phyloP scores from a whole-genome alignment of 306 rosid genomes.

The Sesbania bispinosa region DNA sequence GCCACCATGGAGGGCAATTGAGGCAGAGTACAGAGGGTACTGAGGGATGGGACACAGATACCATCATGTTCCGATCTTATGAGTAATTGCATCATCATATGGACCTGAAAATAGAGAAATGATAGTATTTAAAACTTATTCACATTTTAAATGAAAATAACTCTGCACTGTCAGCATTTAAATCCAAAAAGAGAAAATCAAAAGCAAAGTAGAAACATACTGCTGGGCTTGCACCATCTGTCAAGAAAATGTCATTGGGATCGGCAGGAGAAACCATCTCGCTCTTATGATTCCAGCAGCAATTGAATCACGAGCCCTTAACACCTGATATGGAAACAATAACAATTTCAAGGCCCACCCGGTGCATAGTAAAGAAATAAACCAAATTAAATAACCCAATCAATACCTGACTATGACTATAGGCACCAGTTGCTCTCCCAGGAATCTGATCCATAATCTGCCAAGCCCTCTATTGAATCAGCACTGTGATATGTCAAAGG shows the following conservation, averaged over 20 bases:
- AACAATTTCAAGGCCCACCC: conserved; percentile 6
- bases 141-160: not conserved
- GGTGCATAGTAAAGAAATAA: not conserved
- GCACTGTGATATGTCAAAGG: conserved; percentile 45
- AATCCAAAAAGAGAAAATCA: not conserved
- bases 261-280: conserved; percentile 79
- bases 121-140: not conserved
- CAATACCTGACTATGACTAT: conserved; percentile 90
- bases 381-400: not conserved
- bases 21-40: conserved; percentile 91
- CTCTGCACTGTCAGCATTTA: not conserved
- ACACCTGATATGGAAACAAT: conserved; percentile 47
- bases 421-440: conserved; percentile 92
- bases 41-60: conserved; percentile 94
- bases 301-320: conserved; percentile 80
- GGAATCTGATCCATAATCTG: conserved; percentile 79
- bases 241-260: conserved; percentile 76
- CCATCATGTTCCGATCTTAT: conserved; percentile 72
- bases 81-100: conserved; percentile 87
- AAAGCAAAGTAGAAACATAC: conserved; percentile 33
- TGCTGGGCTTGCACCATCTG: conserved; percentile 97
- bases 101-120: conserved; percentile 59
- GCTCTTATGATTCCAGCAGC: conserved; percentile 82
- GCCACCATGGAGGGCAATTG: conserved; percentile 92
- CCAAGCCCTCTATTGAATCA: conserved; percentile 78